A percentile compares a stretch with the other conserved stretches of the same genome.
Evolutionary conservation across 495 filamentous ascomycete species (phyloP).

Genomic region (Xylaria cubensis): DNA sequence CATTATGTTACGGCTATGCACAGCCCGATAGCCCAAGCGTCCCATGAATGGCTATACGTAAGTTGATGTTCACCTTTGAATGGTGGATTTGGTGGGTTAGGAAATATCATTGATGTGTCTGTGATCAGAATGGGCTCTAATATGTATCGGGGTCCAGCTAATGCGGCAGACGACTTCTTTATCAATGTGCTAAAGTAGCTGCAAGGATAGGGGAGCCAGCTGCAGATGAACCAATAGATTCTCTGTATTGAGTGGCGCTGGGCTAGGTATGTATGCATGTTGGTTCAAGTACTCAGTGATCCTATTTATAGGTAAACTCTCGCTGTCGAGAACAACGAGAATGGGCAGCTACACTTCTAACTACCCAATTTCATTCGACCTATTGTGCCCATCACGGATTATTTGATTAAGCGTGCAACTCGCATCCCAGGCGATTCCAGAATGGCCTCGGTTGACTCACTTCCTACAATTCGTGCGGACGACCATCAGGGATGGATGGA

Average conservation of each 20-base stretch:
- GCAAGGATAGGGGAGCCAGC: not conserved
- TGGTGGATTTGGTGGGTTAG: too few relatives aligned
- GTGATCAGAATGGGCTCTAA: not conserved
- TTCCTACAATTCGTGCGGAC: slow-evolving; percentile 19
- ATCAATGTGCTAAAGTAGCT: not conserved
- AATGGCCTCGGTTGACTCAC: not conserved
- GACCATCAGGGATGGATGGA: slow-evolving; percentile 68
- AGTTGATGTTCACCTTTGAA: too few relatives aligned
- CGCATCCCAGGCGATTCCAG: not conserved
- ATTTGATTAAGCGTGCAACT: not conserved
- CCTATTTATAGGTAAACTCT: too few relatives aligned
- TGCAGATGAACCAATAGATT: not conserved
- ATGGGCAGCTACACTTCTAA: not conserved
- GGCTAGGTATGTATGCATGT: too few relatives aligned
- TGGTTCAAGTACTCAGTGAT: not conserved
- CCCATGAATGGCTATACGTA: too few relatives aligned
- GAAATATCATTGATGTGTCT: too few relatives aligned
- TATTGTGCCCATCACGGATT: not conserved
- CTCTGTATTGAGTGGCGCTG: not conserved
- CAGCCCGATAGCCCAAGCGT: too few relatives aligned
- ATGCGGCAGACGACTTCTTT: not conserved
- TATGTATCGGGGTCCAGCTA: not conserved
- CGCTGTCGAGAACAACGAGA: not conserved
- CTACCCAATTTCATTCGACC: too few relatives aligned
- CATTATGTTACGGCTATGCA: too few relatives aligned